phyloP scores from a whole-genome alignment of 495 filamentous ascomycete species.

The Penicillium coffeae region DNA sequence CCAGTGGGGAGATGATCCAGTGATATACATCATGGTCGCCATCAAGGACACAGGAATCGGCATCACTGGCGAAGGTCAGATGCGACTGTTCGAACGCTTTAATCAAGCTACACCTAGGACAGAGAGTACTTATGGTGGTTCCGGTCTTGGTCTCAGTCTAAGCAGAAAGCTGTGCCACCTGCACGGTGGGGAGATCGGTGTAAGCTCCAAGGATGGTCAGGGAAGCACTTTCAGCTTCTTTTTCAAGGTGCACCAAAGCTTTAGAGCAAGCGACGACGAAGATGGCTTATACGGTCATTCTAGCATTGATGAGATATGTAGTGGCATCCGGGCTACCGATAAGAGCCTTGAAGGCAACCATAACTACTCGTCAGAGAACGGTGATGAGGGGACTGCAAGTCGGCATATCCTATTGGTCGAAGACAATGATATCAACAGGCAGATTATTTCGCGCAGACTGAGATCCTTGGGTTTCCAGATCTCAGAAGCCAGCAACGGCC shows the following conservation, averaged over 20 bases:
- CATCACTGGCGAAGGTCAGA: conserved; percentile 67
- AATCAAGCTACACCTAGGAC: conserved; percentile 75
- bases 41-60: conserved; percentile 79
- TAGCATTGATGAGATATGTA: conserved; percentile 16
- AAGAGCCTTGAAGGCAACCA: conserved; percentile 11
- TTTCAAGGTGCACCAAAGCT: conserved; percentile 53
- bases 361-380: background rate
- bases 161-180: conserved; percentile 72
- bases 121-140: conserved; percentile 78
- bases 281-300: conserved; percentile 5
- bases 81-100: conserved; percentile 75
- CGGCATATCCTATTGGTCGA: conserved; percentile 67
- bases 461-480: conserved; percentile 59
- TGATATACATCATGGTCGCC: conserved; percentile 66
- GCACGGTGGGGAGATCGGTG: conserved; percentile 81
- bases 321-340: conserved; percentile 12
- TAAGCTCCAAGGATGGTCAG: conserved; percentile 62
- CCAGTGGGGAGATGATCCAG: conserved; percentile 68
- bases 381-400: background rate
- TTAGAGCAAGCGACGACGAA: conserved; percentile 18
- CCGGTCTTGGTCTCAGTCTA: conserved; percentile 79
- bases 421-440: conserved; percentile 76
- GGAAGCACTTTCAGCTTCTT: conserved; percentile 88
- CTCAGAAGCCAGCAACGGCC: conserved; percentile 68
- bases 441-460: conserved; percentile 62